Conservation (phyloP, 352 stramenopile species). For the Phytophthora kernoviae region DNA sequence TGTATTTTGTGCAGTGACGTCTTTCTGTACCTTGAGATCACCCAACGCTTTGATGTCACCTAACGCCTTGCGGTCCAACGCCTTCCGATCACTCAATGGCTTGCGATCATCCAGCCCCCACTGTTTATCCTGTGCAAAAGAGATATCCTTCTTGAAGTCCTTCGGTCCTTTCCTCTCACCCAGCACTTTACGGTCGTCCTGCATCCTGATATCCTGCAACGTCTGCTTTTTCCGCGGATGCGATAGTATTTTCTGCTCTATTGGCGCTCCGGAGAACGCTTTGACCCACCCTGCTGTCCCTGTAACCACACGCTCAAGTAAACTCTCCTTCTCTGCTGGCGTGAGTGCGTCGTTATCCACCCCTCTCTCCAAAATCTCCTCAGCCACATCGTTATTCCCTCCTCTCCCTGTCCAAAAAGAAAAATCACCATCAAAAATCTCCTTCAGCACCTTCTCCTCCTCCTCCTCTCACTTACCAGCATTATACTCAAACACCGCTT, state of each 20-base stretch:
- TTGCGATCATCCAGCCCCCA: background rate
- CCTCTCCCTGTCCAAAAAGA: background rate
- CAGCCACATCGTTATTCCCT: slow-evolving; percentile 52
- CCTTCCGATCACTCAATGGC: background rate
- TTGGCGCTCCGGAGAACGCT: slow-evolving; percentile 32
- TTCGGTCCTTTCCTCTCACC: background rate
- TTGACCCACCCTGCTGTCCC: slow-evolving; percentile 35
- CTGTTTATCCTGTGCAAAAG: background rate
- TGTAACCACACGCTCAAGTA: slow-evolving; percentile 41
- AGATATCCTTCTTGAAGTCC: background rate
- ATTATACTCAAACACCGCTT: slow-evolving; percentile 64
- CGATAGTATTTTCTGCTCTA: slow-evolving; percentile 31
- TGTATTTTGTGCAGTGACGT: background rate
- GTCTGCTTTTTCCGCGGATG: slow-evolving; percentile 19
- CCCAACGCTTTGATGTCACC: no score
- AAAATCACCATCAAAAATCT: background rate
- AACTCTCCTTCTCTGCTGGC: slow-evolving; percentile 39
- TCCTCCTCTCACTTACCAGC: slow-evolving; percentile 29
- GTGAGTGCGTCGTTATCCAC: slow-evolving; percentile 51
- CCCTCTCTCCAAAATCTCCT: slow-evolving; percentile 60
- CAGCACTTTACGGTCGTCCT: background rate
- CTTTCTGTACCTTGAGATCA: no score
- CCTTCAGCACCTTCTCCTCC: background rate
- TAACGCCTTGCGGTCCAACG: no score
- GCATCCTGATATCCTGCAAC: slow-evolving; percentile 8